A percentile compares a stretch with the other conserved stretches of the same genome.
These are phyloP conservation scores for Prunella vulgaris DNA, from an alignment of 257 asterid genomes.

Conservation along the genomic window DNA sequence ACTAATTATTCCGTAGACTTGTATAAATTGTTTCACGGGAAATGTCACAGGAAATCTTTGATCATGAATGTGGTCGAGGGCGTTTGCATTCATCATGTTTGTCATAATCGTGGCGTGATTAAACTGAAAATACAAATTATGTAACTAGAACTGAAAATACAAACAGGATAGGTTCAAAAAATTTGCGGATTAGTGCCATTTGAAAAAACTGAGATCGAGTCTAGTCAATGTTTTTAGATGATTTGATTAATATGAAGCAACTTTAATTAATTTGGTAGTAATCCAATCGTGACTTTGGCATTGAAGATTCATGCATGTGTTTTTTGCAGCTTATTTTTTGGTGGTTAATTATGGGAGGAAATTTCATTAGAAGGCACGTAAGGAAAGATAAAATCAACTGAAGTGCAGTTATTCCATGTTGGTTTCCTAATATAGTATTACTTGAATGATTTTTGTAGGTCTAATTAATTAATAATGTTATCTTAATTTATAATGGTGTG, in stretches of 20 bases:
- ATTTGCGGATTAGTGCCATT: background rate
- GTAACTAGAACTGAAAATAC: background rate
- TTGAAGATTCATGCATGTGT: constrained; percentile 12
- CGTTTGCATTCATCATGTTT: too few relatives aligned
- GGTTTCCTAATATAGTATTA: background rate
- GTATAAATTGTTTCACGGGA: background rate
- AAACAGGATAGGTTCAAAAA: too few relatives aligned
- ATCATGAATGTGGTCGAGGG: too few relatives aligned
- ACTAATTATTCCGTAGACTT: too few relatives aligned
- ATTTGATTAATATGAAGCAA: background rate
- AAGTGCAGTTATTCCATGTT: background rate
- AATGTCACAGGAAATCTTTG: too few relatives aligned
- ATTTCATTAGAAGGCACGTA: background rate
- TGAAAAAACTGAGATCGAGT: constrained; percentile 3
- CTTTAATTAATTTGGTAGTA: background rate
- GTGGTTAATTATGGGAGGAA: constrained; percentile 7
- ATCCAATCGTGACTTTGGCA: constrained; percentile 16
- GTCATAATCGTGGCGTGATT: too few relatives aligned
- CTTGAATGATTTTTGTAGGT: background rate
- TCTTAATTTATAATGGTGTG: background rate
- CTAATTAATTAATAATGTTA: background rate
- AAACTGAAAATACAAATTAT: background rate
- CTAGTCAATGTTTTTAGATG: constrained; percentile 12
- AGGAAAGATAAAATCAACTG: background rate
- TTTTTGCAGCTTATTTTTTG: background rate